phyloP scores from a whole-genome alignment of 768 basidiomycete species.

The Termitomyces sp. region DNA sequence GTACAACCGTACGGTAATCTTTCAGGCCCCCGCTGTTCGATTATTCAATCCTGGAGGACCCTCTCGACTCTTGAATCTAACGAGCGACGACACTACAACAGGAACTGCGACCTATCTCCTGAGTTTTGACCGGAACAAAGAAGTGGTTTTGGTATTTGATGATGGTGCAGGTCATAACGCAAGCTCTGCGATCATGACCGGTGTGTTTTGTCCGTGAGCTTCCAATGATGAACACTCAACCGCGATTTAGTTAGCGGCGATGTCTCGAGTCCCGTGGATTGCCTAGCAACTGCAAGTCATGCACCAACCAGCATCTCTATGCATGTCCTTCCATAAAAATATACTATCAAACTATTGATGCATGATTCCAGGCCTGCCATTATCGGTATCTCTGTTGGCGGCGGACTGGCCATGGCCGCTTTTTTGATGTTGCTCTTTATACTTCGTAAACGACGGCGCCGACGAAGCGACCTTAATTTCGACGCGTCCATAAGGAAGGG shows the following conservation, averaged over 20 bases:
- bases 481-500: conserved; percentile 19
- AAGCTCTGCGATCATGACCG: conserved; percentile 36
- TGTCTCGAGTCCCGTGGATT: conserved; percentile 17
- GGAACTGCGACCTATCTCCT: conserved; percentile 40
- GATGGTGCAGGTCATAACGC: conserved; percentile 32
- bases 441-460: conserved; percentile 32
- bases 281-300: conserved; percentile 4
- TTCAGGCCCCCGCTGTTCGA: conserved; percentile 28
- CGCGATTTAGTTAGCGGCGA: conserved; percentile 26
- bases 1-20: conserved; percentile 28
- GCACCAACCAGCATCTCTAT: conserved; percentile 4
- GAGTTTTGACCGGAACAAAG: conserved; percentile 27
- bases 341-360: neutral
- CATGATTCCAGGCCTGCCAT: conserved; percentile 29
- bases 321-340: conserved; percentile 10
- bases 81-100: conserved; percentile 16
- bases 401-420: conserved; percentile 31
- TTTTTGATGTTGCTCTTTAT: conserved; percentile 39
- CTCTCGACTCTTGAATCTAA: conserved; percentile 23
- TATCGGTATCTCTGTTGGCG: conserved; percentile 39
- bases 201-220: conserved; percentile 19
- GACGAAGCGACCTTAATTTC: conserved; percentile 16
- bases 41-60: conserved; percentile 30
- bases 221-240: neutral
- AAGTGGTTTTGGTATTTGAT: conserved; percentile 39